A percentile compares a stretch with the other conserved stretches of the same genome.
phyloP scores from a whole-genome alignment of 352 stramenopile genomes.

The Phytopythium kandeliae region DNA sequence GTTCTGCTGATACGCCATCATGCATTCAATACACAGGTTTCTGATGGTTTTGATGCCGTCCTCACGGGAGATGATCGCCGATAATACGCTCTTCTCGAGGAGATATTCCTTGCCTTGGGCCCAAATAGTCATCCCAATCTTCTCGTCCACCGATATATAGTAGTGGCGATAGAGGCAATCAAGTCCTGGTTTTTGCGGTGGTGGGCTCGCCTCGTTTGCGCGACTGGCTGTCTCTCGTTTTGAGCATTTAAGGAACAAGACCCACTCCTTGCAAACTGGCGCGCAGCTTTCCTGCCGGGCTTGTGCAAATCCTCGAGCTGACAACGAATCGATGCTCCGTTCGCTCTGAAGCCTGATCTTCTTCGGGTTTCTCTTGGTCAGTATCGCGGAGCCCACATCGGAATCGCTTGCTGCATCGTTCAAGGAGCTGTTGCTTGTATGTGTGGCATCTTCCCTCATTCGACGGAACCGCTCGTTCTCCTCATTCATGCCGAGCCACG shows the following conservation, averaged over 20 bases:
- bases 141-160: slow-evolving; percentile 65
- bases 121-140: slow-evolving; percentile 50
- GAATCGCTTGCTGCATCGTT: neutral
- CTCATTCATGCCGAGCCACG: slow-evolving; percentile 54
- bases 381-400: neutral
- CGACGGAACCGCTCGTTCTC: slow-evolving; percentile 34
- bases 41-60: slow-evolving; percentile 31
- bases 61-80: slow-evolving; percentile 58
- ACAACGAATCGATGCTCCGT: neutral
- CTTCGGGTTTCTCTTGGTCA: neutral
- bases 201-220: slow-evolving; percentile 2
- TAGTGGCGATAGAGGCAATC: slow-evolving; percentile 70
- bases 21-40: slow-evolving; percentile 42
- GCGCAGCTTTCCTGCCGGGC: slow-evolving; percentile 38
- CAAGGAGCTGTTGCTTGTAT: neutral
- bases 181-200: slow-evolving; percentile 22
- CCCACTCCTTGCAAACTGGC: slow-evolving; percentile 63
- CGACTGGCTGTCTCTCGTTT: slow-evolving; percentile 7
- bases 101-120: slow-evolving; percentile 52
- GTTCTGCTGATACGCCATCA: slow-evolving; percentile 62
- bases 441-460: slow-evolving; percentile 10
- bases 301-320: slow-evolving; percentile 15
- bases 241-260: slow-evolving; percentile 56
- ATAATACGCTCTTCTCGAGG: slow-evolving; percentile 56
- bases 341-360: slow-evolving; percentile 3